Conservation (phyloP, 768 basidiomycete genomes). For the Russula lepida region DNA sequence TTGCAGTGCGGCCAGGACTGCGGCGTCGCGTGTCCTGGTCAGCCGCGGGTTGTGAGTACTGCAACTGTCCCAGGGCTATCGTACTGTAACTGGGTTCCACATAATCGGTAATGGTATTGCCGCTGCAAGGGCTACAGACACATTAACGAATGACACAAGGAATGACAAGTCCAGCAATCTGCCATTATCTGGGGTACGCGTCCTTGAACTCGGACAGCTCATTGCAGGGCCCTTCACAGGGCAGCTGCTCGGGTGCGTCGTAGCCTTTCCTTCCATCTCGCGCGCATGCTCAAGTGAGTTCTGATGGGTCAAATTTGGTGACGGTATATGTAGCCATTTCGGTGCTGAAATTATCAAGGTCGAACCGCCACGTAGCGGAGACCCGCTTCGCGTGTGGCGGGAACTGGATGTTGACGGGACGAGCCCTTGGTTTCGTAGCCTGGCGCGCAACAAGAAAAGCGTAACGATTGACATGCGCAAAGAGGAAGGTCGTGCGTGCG, state of each 20-base stretch:
- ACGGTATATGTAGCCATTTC: background rate
- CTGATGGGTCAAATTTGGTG: background rate
- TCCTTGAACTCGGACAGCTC: conserved; percentile 61
- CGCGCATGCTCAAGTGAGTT: background rate
- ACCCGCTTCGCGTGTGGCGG: conserved; percentile 62
- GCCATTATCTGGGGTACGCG: conserved; percentile 45
- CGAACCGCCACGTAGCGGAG: conserved; percentile 54
- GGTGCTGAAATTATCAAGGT: conserved; percentile 66
- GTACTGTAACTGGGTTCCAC: background rate
- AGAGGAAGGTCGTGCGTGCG: conserved; percentile 44
- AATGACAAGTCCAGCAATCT: background rate
- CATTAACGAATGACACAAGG: background rate
- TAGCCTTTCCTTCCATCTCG: background rate
- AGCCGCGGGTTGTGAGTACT: background rate
- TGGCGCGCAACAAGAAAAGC: conserved; percentile 68
- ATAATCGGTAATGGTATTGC: background rate
- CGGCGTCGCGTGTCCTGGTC: background rate
- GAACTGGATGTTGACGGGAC: conserved; percentile 63
- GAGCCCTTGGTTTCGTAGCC: conserved; percentile 68
- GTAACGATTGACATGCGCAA: conserved; percentile 57
- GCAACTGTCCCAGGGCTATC: background rate
- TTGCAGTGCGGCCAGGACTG: background rate
- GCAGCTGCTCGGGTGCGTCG: conserved; percentile 54
- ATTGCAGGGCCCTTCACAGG: conserved; percentile 70
- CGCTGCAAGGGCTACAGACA: background rate